Base-by-base conservation (phyloP, 176 grass and related monocot species). In the Tillandsia fasciculata region DNA sequence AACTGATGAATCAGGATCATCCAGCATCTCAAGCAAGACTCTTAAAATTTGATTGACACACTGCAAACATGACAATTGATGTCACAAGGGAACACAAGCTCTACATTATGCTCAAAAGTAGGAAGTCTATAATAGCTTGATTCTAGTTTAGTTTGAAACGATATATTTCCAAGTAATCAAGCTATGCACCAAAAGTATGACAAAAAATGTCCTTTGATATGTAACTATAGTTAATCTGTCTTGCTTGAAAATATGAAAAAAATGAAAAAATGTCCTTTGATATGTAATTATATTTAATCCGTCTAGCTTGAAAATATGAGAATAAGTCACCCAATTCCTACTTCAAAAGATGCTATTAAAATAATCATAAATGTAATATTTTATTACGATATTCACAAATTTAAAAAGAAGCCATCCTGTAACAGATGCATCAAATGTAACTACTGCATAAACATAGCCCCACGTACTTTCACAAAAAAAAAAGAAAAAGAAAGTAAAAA, bases 11-110 rank as follows among this genome's bases (percentile, higher is more conserved):
- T 83, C 66, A 52, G 81, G 68, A 66, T 90, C 89, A 74, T 97
- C 86, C 67, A 97, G 77, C 69, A 90, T 87, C 69, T 90, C 89
- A 61, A 97, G 77, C 64, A 97, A 42, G 48, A 84, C 88, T 69
- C 77, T 84, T 50, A 84, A 77, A 74, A 97, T 87, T 73, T 87
- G 84, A 33, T 90, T 59, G 47, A 83, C 81, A 82, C 89, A 83
- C 88, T 96, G 24, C 53, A 77, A 48, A 14, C 26, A 54, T 66
- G 48, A 65, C 20, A 14, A 4, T 9, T 53, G 9, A 73, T 65
- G 49, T 29, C 64, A 86, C 20, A 52, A 53, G 33, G 14, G 47
- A 28, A 64, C 48, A 66, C 28, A 70, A 47, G 50, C 29, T 48
- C 17, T 72, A 23, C 26, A 29, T 18, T 20, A 27, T 65, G 12